phyloP scores from a whole-genome alignment of 352 stramenopile genomes.

The Phytophthora agathidicida region DNA sequence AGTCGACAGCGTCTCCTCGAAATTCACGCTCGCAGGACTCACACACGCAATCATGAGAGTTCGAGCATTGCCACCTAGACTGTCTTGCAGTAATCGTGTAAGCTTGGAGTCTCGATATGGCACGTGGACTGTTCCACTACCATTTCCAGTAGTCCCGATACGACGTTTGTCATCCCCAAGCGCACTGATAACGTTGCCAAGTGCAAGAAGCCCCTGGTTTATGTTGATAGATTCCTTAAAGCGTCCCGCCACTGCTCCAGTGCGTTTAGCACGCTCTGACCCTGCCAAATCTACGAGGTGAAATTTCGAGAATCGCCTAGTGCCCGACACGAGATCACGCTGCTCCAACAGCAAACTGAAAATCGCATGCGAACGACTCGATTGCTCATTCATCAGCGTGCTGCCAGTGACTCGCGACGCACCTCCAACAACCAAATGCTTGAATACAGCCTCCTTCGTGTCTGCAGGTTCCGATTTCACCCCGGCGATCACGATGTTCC shows the following conservation, averaged over 20 bases:
- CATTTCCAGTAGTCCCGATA: slow-evolving; percentile 24
- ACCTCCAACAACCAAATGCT: slow-evolving; percentile 79
- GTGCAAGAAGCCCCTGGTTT: slow-evolving; percentile 94
- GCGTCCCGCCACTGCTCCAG: slow-evolving; percentile 82
- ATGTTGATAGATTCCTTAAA: slow-evolving; percentile 96
- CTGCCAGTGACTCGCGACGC: slow-evolving; percentile 83
- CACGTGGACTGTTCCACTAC: slow-evolving; percentile 61
- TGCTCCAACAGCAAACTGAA: slow-evolving; percentile 91
- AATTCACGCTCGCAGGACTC: slow-evolving; percentile 79
- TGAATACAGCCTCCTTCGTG: slow-evolving; percentile 82
- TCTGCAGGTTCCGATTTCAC: slow-evolving; percentile 84
- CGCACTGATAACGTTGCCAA: slow-evolving; percentile 96
- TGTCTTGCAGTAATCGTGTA: slow-evolving; percentile 88
- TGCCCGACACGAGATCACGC: slow-evolving; percentile 39
- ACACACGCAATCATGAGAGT: slow-evolving; percentile 93
- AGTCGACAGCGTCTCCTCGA: slow-evolving; percentile 97
- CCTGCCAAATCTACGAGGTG: slow-evolving; percentile 96
- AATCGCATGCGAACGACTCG: slow-evolving; percentile 91
- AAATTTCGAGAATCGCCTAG: slow-evolving; percentile 89
- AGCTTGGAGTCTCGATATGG: slow-evolving; percentile 93
- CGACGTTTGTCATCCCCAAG: slow-evolving; percentile 92
- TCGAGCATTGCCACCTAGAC: slow-evolving; percentile 88
- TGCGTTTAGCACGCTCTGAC: slow-evolving; percentile 94
- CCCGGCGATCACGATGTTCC: slow-evolving; percentile 81
- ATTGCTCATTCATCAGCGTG: slow-evolving; percentile 92